Conservation (phyloP, 805 yeast species). For the Myxozyma vanderwaltii region DNA sequence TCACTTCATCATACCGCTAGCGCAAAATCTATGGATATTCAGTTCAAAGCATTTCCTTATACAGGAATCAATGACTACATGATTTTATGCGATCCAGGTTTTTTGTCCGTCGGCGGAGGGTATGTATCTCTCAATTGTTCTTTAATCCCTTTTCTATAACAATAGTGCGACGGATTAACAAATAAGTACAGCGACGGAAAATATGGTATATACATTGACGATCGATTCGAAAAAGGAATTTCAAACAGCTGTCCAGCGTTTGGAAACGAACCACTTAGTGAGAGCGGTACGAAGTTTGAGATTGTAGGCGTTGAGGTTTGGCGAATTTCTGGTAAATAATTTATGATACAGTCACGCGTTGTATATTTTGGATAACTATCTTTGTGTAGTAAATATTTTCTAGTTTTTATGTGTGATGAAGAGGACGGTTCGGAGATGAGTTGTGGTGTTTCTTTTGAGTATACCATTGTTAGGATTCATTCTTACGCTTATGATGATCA, state of each 20-base stretch:
- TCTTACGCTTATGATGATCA: too few species aligned
- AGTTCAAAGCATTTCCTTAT: conserved; percentile 80
- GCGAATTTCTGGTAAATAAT: conserved; percentile 52
- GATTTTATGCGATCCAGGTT: conserved; percentile 75
- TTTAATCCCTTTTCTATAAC: background rate
- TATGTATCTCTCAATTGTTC: background rate
- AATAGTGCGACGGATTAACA: too few species aligned
- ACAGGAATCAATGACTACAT: conserved; percentile 87
- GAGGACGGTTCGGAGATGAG: too few species aligned
- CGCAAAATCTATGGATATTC: conserved; percentile 37
- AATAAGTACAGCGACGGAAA: conserved; percentile 75
- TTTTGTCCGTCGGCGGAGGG: conserved; percentile 86
- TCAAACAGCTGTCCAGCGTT: conserved; percentile 79
- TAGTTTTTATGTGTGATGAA: too few species aligned
- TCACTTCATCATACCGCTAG: conserved; percentile 46
- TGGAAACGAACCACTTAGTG: conserved; percentile 81
- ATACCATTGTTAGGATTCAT: too few species aligned
- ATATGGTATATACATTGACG: conserved; percentile 88
- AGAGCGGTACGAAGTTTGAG: conserved; percentile 62
- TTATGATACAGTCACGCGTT: background rate
- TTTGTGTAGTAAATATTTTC: too few species aligned
- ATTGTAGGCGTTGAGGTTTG: conserved; percentile 82
- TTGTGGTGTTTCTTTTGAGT: too few species aligned
- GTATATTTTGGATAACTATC: background rate
- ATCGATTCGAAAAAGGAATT: conserved; percentile 72